A percentile compares a stretch with the other conserved stretches of the same genome.
phyloP scores from a whole-genome alignment of 805 yeast genomes.

The Tanozyma kutaoensis region DNA sequence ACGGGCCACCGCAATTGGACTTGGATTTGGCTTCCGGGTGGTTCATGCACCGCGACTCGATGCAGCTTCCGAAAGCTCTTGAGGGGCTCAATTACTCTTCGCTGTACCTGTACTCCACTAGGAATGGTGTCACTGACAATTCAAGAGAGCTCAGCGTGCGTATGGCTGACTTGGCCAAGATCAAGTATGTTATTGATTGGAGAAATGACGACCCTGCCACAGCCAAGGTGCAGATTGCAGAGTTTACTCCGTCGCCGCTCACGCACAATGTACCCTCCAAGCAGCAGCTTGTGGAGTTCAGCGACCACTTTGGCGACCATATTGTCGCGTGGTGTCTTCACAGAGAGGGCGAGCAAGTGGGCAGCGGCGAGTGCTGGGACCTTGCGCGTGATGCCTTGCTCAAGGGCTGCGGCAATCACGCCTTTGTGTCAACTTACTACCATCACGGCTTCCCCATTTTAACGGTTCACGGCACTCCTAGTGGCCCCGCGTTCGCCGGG shows the following conservation, averaged over 20 bases:
- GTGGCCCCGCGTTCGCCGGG: slow-evolving; percentile 6
- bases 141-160: slow-evolving; percentile 21
- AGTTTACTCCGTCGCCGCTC: slow-evolving; percentile 31
- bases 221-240: slow-evolving; percentile 15
- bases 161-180: slow-evolving; percentile 28
- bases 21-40: slow-evolving; percentile 32
- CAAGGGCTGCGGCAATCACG: slow-evolving; percentile 45
- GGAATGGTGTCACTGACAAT: slow-evolving; percentile 2
- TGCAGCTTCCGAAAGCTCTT: slow-evolving; percentile 23
- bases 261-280: slow-evolving; percentile 13
- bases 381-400: slow-evolving; percentile 40
- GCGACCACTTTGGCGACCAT: slow-evolving; percentile 32
- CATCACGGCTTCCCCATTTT: slow-evolving; percentile 34
- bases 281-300: slow-evolving; percentile 17
- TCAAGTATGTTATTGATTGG: slow-evolving; percentile 27
- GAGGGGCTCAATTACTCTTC: slow-evolving; percentile 20
- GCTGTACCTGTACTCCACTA: slow-evolving; percentile 6
- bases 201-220: slow-evolving; percentile 7
- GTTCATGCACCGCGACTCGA: slow-evolving; percentile 15
- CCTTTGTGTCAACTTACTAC: slow-evolving; percentile 34
- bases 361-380: slow-evolving; percentile 52
- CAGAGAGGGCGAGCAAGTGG: slow-evolving; percentile 32
- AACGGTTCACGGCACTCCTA: slow-evolving; percentile 11
- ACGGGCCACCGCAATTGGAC: slow-evolving; percentile 22
- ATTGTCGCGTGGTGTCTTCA: slow-evolving; percentile 43